Evolutionary conservation across 768 basidiomycete species (phyloP), one percentile per base, ranked within the genome.

Genomic region (Chlorophyllum brunneum): DNA sequence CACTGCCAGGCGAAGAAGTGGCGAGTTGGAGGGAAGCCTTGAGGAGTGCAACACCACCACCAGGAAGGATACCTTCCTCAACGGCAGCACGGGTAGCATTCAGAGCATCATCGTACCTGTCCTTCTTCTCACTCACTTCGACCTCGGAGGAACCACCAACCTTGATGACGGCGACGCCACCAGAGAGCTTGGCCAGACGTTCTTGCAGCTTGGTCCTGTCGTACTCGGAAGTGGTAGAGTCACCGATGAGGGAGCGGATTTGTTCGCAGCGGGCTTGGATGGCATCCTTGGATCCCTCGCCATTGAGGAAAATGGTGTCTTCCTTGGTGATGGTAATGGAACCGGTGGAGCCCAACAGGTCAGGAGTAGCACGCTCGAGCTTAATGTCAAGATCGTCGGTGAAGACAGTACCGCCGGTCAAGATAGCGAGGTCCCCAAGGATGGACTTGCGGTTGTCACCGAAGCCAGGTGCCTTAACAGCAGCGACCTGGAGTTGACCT

Each of bases 381-480:
- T 98, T 98, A 76, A 98, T 90, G 72, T 98, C 95, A 56, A 99
- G 83, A 66, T 93, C 92, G 60, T 84, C 95, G 34, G 92, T 92
- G 79, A 98, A 98, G 70, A 99, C 95, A 47, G 92, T 95, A 56
- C 95, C 94, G 46, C 95, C 95, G 3, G 95, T 98, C 59, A 98
- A 85, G 73, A 98, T 97, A 48, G 92, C 93, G 45, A 98, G 81
- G 65, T 98, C 95, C 54, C 95, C 95, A 49, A 98, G 88, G 73
- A 98, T 91, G 50, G 86, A 90, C 77, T 98, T 99, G 73, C 95
- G 88, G 83, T 98, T 99, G 75, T 98, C 95, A 63, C 95, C 95
- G 67, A 99, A 98, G 46, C 95, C 92, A 48, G 95, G 95, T 15
- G 95, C 95, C 77, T 99, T 98, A 73, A 98, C 83, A 42, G 93